Evolutionary conservation across 2,329 filamentous ascomycete genomes (phyloP).

Genomic region (Arthrobotrys pseudoclavata): DNA sequence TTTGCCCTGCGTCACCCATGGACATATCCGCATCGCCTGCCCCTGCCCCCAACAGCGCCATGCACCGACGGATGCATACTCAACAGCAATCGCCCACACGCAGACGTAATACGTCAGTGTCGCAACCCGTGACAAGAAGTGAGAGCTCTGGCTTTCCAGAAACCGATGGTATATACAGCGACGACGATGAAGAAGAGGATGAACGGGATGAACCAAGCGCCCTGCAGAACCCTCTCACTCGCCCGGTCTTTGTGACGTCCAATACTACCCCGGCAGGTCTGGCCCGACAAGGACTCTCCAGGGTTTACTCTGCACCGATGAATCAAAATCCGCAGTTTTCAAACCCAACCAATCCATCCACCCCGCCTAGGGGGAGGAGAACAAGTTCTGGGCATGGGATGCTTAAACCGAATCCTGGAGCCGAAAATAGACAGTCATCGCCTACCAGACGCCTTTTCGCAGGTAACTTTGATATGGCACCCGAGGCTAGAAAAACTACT

Average conservation of each 20-base stretch:
- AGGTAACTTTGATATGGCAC: constrained; percentile 1
- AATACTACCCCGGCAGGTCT: constrained; percentile 35
- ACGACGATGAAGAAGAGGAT: constrained; percentile 52
- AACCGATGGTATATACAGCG: constrained; percentile 27
- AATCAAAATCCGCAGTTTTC: constrained; percentile 43
- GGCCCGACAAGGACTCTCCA: constrained; percentile 39
- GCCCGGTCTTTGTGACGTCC: constrained; percentile 23
- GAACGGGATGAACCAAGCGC: constrained; percentile 32
- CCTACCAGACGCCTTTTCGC: constrained; percentile 37
- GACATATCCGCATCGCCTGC: constrained; percentile 54
- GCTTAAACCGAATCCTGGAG: constrained; percentile 49
- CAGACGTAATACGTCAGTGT: constrained; percentile 32
- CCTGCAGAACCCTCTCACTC: constrained; percentile 19
- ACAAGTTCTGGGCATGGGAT: constrained; percentile 28
- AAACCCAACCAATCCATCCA: constrained; percentile 46
- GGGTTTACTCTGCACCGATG: constrained; percentile 47
- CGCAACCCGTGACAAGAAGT: constrained; percentile 29
- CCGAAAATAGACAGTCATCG: constrained; percentile 47
- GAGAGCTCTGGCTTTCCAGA: constrained; percentile 29
- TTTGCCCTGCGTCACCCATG: constrained; percentile 57
- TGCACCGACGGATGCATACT: constrained; percentile 26
- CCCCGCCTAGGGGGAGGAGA: constrained; percentile 47
- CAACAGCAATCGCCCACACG: constrained; percentile 45
- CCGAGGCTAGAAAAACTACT: constrained; percentile 27
- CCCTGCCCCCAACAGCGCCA: constrained; percentile 7